phyloP scores from a whole-genome alignment of 2,329 filamentous ascomycete species.

The Colletotrichum sp. region DNA sequence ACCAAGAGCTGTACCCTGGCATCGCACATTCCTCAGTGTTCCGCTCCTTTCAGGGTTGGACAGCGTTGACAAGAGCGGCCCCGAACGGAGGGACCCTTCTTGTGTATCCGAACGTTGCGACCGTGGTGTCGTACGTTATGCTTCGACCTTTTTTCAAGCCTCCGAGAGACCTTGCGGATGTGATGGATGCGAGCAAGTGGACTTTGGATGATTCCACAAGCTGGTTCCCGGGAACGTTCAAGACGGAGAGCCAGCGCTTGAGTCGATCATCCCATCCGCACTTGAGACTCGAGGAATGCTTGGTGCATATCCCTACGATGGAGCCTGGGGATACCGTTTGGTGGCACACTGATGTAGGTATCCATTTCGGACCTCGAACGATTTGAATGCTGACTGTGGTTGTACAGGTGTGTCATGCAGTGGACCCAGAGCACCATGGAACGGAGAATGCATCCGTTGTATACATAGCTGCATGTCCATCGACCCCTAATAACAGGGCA shows the following conservation, averaged over 20 bases:
- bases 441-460: conserved; percentile 35
- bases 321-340: conserved; percentile 44
- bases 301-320: conserved; percentile 42
- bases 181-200: conserved; percentile 42
- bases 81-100: conserved; percentile 40
- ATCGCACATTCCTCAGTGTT: conserved; percentile 41
- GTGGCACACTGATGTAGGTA: conserved; percentile 44
- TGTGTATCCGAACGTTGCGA: conserved; percentile 42
- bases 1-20: conserved; percentile 38
- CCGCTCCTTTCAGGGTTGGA: conserved; percentile 48
- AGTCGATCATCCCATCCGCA: conserved; percentile 42
- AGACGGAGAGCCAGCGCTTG: conserved; percentile 37
- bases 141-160: conserved; percentile 46
- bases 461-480: conserved; percentile 40
- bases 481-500: conserved; percentile 29
- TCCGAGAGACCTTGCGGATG: conserved; percentile 29
- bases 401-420: conserved; percentile 39
- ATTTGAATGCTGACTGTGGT: background rate
- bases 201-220: conserved; percentile 31
- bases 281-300: conserved; percentile 38
- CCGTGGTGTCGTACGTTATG: conserved; percentile 42
- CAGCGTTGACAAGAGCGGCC: conserved; percentile 41
- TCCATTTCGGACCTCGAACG: background rate
- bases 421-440: conserved; percentile 42
- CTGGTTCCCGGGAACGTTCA: conserved; percentile 43